phyloP scores from a whole-genome alignment of 257 asterid genomes.

The Capsicum rhomboideum region DNA sequence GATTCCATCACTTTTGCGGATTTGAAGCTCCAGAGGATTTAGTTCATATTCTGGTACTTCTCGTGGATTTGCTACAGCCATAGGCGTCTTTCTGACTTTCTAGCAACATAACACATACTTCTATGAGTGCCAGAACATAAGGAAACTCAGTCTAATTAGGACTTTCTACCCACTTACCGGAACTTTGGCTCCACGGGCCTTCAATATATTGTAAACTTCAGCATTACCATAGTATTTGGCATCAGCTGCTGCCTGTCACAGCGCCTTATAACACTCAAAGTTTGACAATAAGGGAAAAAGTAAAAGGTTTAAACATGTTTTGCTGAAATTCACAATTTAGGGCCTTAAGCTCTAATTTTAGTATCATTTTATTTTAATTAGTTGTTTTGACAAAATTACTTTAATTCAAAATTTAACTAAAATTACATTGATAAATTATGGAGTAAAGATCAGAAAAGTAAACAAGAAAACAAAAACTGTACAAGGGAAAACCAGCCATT shows the following conservation, averaged over 20 bases:
- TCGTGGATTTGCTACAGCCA: constrained; percentile 88
- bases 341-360: background rate
- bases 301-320: background rate
- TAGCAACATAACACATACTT: constrained; percentile 29
- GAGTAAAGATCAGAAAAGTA: background rate
- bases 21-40: constrained; percentile 87
- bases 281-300: background rate
- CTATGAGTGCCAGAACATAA: constrained; percentile 8
- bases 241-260: constrained; percentile 91
- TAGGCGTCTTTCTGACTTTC: constrained; percentile 96
- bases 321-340: background rate
- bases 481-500: background rate
- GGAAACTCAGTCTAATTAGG: background rate
- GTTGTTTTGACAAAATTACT: background rate
- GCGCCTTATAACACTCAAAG: background rate
- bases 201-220: constrained; percentile 70
- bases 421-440: background rate
- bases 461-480: background rate
- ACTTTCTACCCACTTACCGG: constrained; percentile 45
- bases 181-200: constrained; percentile 88
- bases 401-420: background rate
- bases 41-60: constrained; percentile 99
- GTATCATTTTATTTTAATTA: background rate
- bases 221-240: constrained; percentile 92
- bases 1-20: constrained; percentile 88